Percentiles rank a stretch among this genome's conserved stretches.
These are phyloP conservation scores for Malus hybrid DNA, from an alignment of 331 rosid genomes.

Conservation along the genomic window DNA sequence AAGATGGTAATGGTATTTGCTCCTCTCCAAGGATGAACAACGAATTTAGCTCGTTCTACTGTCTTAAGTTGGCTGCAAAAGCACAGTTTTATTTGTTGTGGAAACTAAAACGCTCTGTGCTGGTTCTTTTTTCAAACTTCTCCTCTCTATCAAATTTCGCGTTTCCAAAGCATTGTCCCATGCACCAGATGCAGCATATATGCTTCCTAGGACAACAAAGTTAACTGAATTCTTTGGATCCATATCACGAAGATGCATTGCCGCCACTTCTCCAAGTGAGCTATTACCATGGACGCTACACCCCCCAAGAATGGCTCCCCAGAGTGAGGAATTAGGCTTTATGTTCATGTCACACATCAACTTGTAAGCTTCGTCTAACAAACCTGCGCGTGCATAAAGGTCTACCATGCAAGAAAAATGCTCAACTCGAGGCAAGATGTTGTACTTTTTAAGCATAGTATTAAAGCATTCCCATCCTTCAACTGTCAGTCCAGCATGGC, in stretches of 20 bases:
- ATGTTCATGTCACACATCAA: constrained; percentile 17
- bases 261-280: constrained; percentile 24
- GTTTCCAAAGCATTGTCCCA: constrained; percentile 25
- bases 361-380: constrained; percentile 22
- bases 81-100: not conserved
- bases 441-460: constrained; percentile 12
- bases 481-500: constrained; percentile 25
- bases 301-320: constrained; percentile 36
- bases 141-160: constrained; percentile 9
- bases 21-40: not conserved
- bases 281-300: constrained; percentile 21
- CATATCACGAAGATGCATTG: constrained; percentile 17
- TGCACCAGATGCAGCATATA: constrained; percentile 24
- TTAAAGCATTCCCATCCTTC: constrained; percentile 30
- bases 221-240: constrained; percentile 24
- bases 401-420: constrained; percentile 34
- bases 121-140: constrained; percentile 21
- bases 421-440: constrained; percentile 20
- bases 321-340: constrained; percentile 19
- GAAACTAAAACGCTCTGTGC: constrained; percentile 22
- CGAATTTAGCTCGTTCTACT: not conserved
- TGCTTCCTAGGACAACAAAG: constrained; percentile 22
- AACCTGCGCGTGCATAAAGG: constrained; percentile 30
- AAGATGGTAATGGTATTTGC: not conserved
- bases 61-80: constrained; percentile 3